Percentiles rank a stretch among this genome's conserved stretches.
Conservation (phyloP, 2,329 filamentous ascomycete genomes). For the Capronia americana region DNA sequence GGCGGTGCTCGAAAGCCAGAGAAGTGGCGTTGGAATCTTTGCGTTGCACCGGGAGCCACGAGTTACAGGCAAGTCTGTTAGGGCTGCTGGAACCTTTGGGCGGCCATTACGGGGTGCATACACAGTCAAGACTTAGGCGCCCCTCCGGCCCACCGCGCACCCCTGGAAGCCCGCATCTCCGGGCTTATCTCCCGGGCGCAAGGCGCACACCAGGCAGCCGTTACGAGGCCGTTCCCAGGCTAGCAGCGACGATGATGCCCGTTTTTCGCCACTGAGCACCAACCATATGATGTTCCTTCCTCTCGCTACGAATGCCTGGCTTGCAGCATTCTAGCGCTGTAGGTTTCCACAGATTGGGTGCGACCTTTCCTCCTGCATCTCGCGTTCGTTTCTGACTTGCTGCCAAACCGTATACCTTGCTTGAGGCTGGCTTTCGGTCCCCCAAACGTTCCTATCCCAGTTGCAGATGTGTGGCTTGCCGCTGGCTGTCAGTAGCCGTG, state of each 20-base stretch:
- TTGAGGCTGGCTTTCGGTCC: constrained; percentile 13
- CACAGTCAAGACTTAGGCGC: constrained; percentile 1
- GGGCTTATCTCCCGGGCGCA: constrained; percentile 6
- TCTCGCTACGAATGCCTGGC: constrained; percentile 15
- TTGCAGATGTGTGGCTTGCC: constrained; percentile 20
- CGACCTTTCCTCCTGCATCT: constrained; percentile 12
- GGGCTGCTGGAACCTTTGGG: not conserved
- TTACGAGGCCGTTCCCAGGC: constrained; percentile 5
- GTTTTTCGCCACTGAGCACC: constrained; percentile 16
- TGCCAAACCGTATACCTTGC: constrained; percentile 9
- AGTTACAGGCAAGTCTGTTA: not conserved
- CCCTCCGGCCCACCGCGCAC: not conserved
- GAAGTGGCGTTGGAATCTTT: not conserved
- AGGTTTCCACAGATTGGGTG: constrained; percentile 17
- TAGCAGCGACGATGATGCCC: constrained; percentile 15
- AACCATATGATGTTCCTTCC: constrained; percentile 9
- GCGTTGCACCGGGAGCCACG: not conserved
- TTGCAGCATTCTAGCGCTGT: constrained; percentile 17
- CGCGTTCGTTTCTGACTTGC: constrained; percentile 9
- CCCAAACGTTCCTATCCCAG: constrained; percentile 9
- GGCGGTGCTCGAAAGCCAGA: not conserved
- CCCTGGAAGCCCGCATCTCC: constrained; percentile 1
- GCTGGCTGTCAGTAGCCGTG: constrained; percentile 6
- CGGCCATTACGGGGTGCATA: not conserved
- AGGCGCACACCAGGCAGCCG: constrained; percentile 10